A percentile compares a stretch with the other conserved stretches of the same genome.
These are phyloP conservation scores for Neopestalotiopsis sp. DNA, from an alignment of 2,329 filamentous ascomycete genomes.

Conservation along the genomic window DNA sequence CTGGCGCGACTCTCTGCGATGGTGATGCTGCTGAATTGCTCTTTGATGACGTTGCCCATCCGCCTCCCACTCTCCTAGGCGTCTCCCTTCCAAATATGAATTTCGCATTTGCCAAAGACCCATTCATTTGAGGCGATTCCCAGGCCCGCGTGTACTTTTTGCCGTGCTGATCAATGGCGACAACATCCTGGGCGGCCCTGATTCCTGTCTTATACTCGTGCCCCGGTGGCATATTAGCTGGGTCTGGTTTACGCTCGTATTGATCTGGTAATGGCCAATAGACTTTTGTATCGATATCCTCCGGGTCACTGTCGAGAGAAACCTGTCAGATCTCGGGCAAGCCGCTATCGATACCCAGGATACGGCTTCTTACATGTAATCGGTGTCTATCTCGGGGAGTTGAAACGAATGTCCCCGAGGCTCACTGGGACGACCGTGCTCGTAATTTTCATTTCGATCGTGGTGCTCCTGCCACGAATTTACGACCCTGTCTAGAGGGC, in stretches of 20 bases:
- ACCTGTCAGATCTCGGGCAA: background rate
- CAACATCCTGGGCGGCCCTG: background rate
- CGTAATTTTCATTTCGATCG: background rate
- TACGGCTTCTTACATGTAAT: background rate
- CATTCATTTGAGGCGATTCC: background rate
- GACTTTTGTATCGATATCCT: background rate
- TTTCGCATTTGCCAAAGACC: background rate
- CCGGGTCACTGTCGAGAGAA: background rate
- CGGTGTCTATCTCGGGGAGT: background rate
- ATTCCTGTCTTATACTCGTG: background rate
- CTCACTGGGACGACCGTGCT: background rate
- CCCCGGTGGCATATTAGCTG: background rate
- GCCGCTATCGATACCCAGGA: background rate
- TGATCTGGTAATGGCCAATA: conserved; percentile 10
- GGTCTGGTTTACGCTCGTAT: conserved; percentile 4
- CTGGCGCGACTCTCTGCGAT: background rate
- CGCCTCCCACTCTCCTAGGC: background rate
- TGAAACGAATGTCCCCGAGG: background rate
- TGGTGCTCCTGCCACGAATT: background rate
- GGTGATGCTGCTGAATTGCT: background rate
- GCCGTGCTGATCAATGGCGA: background rate
- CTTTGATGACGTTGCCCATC: background rate
- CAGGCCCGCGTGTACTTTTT: background rate
- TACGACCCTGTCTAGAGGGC: background rate
- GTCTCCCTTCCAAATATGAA: background rate